phyloP scores from a whole-genome alignment of 2,329 filamentous ascomycete species.

The Penicillium brasilianum region DNA sequence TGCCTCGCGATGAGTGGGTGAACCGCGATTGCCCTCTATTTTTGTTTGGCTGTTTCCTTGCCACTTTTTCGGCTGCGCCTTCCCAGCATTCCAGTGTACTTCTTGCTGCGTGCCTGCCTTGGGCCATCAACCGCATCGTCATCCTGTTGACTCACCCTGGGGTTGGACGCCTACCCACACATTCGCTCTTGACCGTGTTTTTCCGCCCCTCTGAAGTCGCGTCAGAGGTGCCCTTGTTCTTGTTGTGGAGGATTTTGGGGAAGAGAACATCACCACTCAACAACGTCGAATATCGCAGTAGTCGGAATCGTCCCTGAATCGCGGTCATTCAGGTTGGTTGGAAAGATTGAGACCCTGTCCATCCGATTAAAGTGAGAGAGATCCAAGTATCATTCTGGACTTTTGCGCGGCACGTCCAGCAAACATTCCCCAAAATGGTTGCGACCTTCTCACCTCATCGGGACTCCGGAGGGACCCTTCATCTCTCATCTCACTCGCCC shows the following conservation, averaged over 20 bases:
- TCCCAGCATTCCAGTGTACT: conserved; percentile 37
- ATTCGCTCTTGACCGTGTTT: conserved; percentile 7
- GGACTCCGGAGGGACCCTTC: conserved; percentile 73
- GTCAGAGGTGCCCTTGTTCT: conserved; percentile 9
- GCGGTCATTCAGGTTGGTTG: background rate
- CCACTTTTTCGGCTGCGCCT: conserved; percentile 28
- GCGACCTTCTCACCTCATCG: conserved; percentile 56
- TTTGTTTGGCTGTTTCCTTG: conserved; percentile 26
- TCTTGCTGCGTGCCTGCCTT: conserved; percentile 17
- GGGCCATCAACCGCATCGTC: background rate
- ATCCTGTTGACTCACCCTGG: conserved; percentile 19
- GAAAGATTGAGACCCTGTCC: background rate
- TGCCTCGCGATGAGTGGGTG: conserved; percentile 35
- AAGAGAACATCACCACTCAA: background rate
- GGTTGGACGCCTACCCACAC: background rate
- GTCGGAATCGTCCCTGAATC: background rate
- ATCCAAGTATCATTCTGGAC: conserved; percentile 23
- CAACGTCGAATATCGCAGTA: background rate
- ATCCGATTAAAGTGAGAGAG: conserved; percentile 7
- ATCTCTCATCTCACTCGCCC: conserved; percentile 84
- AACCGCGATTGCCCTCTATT: conserved; percentile 29
- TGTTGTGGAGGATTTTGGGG: conserved; percentile 7
- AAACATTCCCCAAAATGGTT: conserved; percentile 46
- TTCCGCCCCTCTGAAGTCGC: conserved; percentile 12
- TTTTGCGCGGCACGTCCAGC: conserved; percentile 22